Evolutionary conservation across 768 basidiomycete species (phyloP), one percentile per base, ranked within the genome.

Genomic region (Suillus variegatus): DNA sequence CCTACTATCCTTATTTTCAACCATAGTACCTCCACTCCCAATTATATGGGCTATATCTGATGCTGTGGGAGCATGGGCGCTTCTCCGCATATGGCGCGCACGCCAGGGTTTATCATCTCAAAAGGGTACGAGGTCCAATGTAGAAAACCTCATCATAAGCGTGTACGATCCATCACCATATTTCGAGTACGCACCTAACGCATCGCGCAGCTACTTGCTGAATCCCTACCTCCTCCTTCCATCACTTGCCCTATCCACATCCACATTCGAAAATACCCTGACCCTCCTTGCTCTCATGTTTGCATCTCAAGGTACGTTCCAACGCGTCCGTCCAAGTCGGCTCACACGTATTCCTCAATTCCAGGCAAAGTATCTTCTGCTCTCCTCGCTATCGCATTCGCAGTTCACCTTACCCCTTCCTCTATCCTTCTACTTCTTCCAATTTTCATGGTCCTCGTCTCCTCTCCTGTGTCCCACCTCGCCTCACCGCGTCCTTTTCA

Each of bases 211-310:
- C 55, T 96, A 91, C 77, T 85, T 97, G 22, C 76, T 97, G 60
- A 97, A 99, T 70, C 97, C 97, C 3, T 97, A 97, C 75, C 77
- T 92, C 9, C 75, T 97, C 64, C 80, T 95, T 1, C 87, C 95
- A 0, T 89, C 88, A 38, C 80, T 97, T 8, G 92, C 94, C 0
- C 80, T 88, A 13, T 96, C 96, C 0, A 93, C 93, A 0, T 91
- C 94, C 0, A 85, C 88, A 2, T 80, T 98, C 18, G 94, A 97
- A 72, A 97, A 93, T 73, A 81, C 88, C 1, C 75, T 93, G 7
- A 78, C 87, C 36, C 80, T 97, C 2, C 69, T 90, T 1, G 72
- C 89, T 5, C 75, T 97, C 47, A 85, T 88, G 81, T 89, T 88
- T 69, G 93, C 92, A 1, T 82, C 86, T 43, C 79, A 84, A 81